Base-by-base conservation (phyloP, 108 stramenopile genomes). In the Fistulifera pelliculosa region DNA sequence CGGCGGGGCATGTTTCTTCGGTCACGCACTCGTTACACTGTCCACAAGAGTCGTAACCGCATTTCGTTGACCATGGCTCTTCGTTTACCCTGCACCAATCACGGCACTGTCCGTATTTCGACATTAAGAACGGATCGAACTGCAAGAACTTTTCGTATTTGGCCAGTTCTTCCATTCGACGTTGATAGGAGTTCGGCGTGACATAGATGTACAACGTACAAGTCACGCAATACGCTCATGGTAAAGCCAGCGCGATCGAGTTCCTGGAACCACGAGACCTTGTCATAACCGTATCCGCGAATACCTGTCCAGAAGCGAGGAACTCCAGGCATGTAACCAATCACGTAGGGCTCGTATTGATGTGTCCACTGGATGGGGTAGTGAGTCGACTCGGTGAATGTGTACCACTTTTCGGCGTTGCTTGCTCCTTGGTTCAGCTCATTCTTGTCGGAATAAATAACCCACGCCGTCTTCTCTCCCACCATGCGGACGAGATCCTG, bases 301-400 rank as follows among this genome's bases (percentile, higher is more conserved):
- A 60, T 48, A 18, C 47, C 58, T 1, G 19, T 61, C 60, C 66
- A 61, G 38, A 61, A 68, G 1, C 66, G 42, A 28, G 60, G 66
- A 2, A 69, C 24, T 1, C 54, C 61, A 17, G 51, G 60, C 12
- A 35, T 41, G 28, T 69, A 69, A n/a, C 38, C 68, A 47, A 69
- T 38, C 1, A 69, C 68, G 38, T 69, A 69, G 40, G 68, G 68
- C 57, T 69, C 68, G 54, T 60, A 67, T 7, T 41, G 23, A 6
- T 26, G 43, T 19, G 6, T 4, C 25, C 59, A 66, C 14, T 12
- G 1, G 13, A 66, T 59, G 22, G 41, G 19, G 50, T 66, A 66
- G 4, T 15, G 48, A 2, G 17, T 24, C 31, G 27, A 18, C 12
- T 23, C 43, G 23, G 54, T 56, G 26, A 7, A 19, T 27, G 23